Evolutionary conservation across 768 basidiomycete species (phyloP), one percentile per base, ranked within the genome.

Genomic region (Aureoboletus auriporus): DNA sequence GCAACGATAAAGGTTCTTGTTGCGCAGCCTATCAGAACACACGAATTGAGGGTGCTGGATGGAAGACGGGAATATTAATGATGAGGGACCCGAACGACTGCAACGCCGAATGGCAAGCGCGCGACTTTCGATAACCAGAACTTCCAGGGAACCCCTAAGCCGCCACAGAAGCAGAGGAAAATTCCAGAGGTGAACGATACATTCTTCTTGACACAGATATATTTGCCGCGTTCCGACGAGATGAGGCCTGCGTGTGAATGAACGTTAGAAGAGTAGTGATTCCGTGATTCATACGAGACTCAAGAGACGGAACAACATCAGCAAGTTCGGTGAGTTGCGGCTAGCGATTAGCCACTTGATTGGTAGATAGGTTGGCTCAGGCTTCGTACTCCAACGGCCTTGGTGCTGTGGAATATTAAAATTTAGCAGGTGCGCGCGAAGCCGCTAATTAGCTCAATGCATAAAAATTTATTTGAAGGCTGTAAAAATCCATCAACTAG

Each of bases 81-180:
- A 29, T 26, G 37, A 42, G 43, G 29, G 36, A 47, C 49, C 42
- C 34, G 34, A 42, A 44, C 28, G 30, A 45, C 13, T 14, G 20
- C 42, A 33, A 46, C 30, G 27, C 43, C 17, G 28, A 45, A 36
- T 49, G 64, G 59, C 62, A 62, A 51, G 57, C 51, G 51, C 49
- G 23, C 37, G 46, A 61, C 58, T 52, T 60, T 68, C 58, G 51
- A 62, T 59, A 41, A 37, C 51, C 53, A 52, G 39, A 45, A 46
- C 54, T 52, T 64, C 58, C 39, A 52, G 39, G 41, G 31, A 40
- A 28, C 51, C 54, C 51, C 52, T 53, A 51, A 51, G 53, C 44
- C 51, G 58, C 58, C 53, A 65, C 54, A 65, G 63, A 63, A 65
- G 52, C 53, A 46, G 42, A 38, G 52, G 42, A 54, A 56, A 47